Base-by-base conservation (phyloP, 345 rosid species). In the Draba incana region DNA sequence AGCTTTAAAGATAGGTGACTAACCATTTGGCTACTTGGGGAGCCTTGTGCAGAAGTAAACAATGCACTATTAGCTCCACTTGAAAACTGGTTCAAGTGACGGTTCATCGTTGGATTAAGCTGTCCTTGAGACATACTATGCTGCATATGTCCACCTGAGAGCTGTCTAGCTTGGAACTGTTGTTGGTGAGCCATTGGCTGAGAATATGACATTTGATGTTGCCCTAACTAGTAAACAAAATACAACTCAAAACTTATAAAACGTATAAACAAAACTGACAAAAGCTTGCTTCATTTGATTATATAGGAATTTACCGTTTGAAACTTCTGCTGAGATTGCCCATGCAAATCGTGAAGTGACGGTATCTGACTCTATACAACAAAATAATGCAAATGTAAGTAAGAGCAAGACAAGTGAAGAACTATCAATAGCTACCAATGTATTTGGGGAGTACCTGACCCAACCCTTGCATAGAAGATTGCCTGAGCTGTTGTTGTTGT, bases 171-270 rank as follows among this genome's bases (percentile, higher is more conserved):
- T 76, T 88, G 97, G 74, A 83, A 91, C 70, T 94, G 98, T 73
- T 92, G 97, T 75, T 85, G 94, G 8, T 81, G 90, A 6, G 82
- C 92, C 83, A 88, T 64, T 68, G 95, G 55, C 84, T 88, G 96
- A 76, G 99, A 83, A 81, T 83, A 88, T 67, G 86, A 88, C 95
- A 88, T 87, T 84, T 90, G 99, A 73, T 83, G 92, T 63, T 89
- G 96, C 72, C 92, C 89, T 64, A 84, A 79, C 88, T 82, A 73
- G 25, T 20, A 57, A 51, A 47, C 7, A 45, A 44, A 20, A 62
- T 15, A 54, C 14, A 53, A 52, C 56, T 24, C 2, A 12, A 20
- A 20, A 37, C 27, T 45, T 25, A 45, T 14, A 47, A 0, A 2
- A 8, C 38, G 13, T 56, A 20, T 6, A 30, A 39, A 4, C 1